Evolutionary conservation across 2,329 filamentous ascomycete genomes (phyloP).

Genomic region (Aulographum hederae): DNA sequence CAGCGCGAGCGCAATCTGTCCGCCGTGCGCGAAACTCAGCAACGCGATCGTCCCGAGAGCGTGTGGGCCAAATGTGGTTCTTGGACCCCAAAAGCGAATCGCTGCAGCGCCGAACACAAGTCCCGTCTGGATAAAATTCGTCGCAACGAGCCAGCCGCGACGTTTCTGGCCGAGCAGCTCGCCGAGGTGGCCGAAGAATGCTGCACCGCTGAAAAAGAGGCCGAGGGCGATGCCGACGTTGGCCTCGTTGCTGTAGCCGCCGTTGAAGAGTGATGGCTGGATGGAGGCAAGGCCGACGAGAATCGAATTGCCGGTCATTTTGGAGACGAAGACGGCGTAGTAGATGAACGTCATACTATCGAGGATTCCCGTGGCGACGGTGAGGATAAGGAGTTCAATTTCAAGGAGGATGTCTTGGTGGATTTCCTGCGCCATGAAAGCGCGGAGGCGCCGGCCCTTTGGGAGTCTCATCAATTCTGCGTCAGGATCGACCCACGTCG

Average conservation of each 20-base stretch:
- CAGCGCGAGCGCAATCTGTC: conserved; percentile 39
- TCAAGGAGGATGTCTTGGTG: conserved; percentile 7
- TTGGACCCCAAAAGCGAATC: conserved; percentile 32
- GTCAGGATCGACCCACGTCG: too few species aligned
- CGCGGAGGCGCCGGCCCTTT: too few species aligned
- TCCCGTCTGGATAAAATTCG: conserved; percentile 34
- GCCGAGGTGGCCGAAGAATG: conserved; percentile 37
- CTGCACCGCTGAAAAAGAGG: conserved; percentile 36
- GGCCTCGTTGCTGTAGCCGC: conserved; percentile 30
- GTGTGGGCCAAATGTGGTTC: conserved; percentile 16
- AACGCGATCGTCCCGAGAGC: conserved; percentile 30
- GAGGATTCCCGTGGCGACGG: conserved; percentile 23
- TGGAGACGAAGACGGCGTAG: conserved; percentile 44
- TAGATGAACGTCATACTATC: conserved; percentile 42
- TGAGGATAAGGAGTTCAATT: conserved; percentile 19
- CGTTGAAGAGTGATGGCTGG: conserved; percentile 26
- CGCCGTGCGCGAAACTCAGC: conserved; percentile 37
- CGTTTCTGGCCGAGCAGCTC: conserved; percentile 30
- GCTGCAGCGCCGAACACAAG: conserved; percentile 35
- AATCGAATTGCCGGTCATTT: conserved; percentile 48
- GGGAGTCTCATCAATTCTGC: too few species aligned
- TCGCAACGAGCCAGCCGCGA: conserved; percentile 34
- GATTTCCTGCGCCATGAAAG: too few species aligned
- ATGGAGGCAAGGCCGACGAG: conserved; percentile 32
- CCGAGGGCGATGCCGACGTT: conserved; percentile 38